Evolutionary conservation across 2,329 filamentous ascomycete genomes (phyloP).

Genomic region (Pyricularia pennisetigena): DNA sequence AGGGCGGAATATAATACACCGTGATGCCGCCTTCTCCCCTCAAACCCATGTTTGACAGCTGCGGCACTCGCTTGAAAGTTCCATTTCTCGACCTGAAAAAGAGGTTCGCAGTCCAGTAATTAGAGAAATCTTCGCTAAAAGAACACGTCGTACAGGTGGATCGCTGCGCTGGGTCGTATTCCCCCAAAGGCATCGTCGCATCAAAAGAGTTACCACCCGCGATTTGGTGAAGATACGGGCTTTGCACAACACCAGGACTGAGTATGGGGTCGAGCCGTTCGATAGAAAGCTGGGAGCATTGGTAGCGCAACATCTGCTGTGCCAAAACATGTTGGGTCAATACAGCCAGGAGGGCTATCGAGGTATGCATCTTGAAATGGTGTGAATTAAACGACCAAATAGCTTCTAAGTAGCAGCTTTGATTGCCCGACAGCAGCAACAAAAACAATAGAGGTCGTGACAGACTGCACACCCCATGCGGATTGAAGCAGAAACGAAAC

Average conservation of each 20-base stretch:
- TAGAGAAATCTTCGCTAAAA: constrained; percentile 25
- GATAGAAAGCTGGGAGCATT: constrained; percentile 14
- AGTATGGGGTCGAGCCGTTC: constrained; percentile 19
- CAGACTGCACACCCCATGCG: background rate
- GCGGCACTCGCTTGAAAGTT: constrained; percentile 16
- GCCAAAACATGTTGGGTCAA: constrained; percentile 1
- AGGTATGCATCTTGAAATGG: background rate
- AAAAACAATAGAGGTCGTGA: background rate
- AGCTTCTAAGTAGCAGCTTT: background rate
- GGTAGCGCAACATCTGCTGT: constrained; percentile 15
- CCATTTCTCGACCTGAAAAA: constrained; percentile 20
- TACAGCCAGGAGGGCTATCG: background rate
- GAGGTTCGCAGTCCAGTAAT: constrained; percentile 25
- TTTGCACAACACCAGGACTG: constrained; percentile 23
- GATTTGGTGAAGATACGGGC: constrained; percentile 27
- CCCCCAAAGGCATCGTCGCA: constrained; percentile 18
- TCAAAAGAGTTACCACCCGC: constrained; percentile 31
- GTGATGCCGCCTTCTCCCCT: constrained; percentile 16
- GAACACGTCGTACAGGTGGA: constrained; percentile 19
- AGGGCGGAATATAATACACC: constrained; percentile 30
- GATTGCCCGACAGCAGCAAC: background rate
- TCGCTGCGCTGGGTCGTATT: constrained; percentile 12
- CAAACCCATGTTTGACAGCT: constrained; percentile 4
- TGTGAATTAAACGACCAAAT: background rate
- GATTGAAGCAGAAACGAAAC: background rate